Conservation (phyloP, 1,139 yeast species). For the Spencermartinsiella ligniputridi region DNA sequence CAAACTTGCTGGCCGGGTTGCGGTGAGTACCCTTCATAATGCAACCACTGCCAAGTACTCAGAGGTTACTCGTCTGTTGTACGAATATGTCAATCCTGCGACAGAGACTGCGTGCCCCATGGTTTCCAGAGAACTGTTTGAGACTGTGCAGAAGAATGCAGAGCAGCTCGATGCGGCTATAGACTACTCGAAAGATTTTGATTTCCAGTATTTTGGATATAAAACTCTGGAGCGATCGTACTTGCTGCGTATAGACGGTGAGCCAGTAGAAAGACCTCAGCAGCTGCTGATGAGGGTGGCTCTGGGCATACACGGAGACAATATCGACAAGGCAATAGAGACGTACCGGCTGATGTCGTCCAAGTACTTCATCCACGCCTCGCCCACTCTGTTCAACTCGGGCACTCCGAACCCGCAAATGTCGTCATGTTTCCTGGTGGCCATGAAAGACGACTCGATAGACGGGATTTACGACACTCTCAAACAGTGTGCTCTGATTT, state of each 20-base stretch:
- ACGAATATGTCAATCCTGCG: slow-evolving; percentile 56
- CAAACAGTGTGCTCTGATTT: slow-evolving; percentile 70
- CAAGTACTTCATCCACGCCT: slow-evolving; percentile 71
- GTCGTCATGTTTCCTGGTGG: slow-evolving; percentile 76
- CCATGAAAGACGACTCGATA: slow-evolving; percentile 75
- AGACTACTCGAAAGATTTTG: slow-evolving; percentile 61
- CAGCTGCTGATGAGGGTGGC: slow-evolving; percentile 76
- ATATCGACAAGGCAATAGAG: slow-evolving; percentile 57
- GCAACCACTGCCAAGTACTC: slow-evolving; percentile 71
- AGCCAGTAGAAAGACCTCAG: slow-evolving; percentile 75
- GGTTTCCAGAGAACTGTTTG: slow-evolving; percentile 56
- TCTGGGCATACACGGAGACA: slow-evolving; percentile 68
- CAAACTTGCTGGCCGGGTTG: slow-evolving; percentile 77
- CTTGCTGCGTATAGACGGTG: slow-evolving; percentile 51
- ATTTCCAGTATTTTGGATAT: slow-evolving; percentile 68
- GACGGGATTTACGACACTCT: slow-evolving; percentile 78
- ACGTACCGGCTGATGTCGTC: slow-evolving; percentile 73
- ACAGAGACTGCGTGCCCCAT: slow-evolving; percentile 64
- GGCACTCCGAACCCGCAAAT: slow-evolving; percentile 72
- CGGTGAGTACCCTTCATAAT: slow-evolving; percentile 71
- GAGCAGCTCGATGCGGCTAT: slow-evolving; percentile 60
- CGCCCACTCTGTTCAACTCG: slow-evolving; percentile 78
- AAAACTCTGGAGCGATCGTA: slow-evolving; percentile 72
- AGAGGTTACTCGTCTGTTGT: slow-evolving; percentile 60
- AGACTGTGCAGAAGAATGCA: slow-evolving; percentile 48